Evolutionary conservation across 2,329 filamentous ascomycete genomes (phyloP).

Genomic region (Phyllachora maydis): DNA sequence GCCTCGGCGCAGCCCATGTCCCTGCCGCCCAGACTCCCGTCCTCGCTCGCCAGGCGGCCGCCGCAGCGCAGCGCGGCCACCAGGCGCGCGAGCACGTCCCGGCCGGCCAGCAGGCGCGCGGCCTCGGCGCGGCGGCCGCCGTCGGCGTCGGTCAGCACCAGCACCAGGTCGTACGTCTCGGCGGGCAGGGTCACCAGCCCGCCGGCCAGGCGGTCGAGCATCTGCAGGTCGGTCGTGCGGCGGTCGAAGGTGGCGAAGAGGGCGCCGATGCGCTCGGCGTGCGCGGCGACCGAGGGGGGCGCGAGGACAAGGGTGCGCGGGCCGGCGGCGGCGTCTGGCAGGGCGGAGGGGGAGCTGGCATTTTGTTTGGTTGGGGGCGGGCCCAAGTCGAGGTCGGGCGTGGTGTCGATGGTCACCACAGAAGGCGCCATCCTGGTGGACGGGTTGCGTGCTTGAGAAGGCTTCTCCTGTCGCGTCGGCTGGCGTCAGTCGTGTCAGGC

Average conservation of each 20-base stretch:
- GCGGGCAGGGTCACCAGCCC: constrained; percentile 60
- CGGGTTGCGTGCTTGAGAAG: no score
- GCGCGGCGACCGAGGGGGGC: constrained; percentile 72
- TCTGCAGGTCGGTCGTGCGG: constrained; percentile 69
- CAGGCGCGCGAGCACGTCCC: constrained; percentile 47
- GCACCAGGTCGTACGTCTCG: constrained; percentile 62
- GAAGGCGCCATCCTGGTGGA: constrained; percentile 21
- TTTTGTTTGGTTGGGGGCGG: constrained; percentile 3
- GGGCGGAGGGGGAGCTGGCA: no score
- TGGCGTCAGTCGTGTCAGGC: no score
- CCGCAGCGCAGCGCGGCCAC: constrained; percentile 51
- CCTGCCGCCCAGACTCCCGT: constrained; percentile 32
- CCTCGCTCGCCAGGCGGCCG: constrained; percentile 47
- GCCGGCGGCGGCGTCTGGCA: constrained; percentile 7
- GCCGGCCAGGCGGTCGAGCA: constrained; percentile 82
- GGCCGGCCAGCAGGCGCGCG: constrained; percentile 35
- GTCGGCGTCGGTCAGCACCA: constrained; percentile 65
- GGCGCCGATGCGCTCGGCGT: constrained; percentile 55
- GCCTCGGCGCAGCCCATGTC: constrained; percentile 20
- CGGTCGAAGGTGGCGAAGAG: constrained; percentile 58
- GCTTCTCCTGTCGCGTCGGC: no score
- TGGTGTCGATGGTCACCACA: constrained; percentile 32
- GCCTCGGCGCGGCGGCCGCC: no score
- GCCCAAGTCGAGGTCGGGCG: constrained; percentile 30
- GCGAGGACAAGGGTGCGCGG: constrained; percentile 32